Evolutionary conservation across 2,329 filamentous ascomycete species (phyloP).

Genomic region (Chaetoscypha palmicola): DNA sequence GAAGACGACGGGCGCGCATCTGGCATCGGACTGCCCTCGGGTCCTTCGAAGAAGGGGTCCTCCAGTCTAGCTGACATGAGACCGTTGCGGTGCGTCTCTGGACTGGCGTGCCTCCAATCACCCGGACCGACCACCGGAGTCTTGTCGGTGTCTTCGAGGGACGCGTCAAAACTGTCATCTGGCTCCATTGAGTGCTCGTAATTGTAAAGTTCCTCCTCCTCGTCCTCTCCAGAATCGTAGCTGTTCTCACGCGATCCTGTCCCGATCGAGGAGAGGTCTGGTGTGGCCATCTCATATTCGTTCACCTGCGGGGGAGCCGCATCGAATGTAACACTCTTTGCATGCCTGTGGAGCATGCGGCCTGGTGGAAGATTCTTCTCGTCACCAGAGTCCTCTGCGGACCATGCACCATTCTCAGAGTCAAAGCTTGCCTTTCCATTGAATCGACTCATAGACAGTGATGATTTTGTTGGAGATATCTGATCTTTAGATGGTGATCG

Average conservation of each 20-base stretch:
- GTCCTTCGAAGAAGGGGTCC: slow-evolving; percentile 62
- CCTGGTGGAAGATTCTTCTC: slow-evolving; percentile 57
- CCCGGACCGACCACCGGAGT: slow-evolving; percentile 96
- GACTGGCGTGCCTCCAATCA: slow-evolving; percentile 77
- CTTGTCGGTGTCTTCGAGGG: slow-evolving; percentile 91
- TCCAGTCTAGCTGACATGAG: slow-evolving; percentile 35
- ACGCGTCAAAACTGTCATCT: slow-evolving; percentile 88
- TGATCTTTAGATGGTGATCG: slow-evolving; percentile 60
- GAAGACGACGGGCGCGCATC: slow-evolving; percentile 34
- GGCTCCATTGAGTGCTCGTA: slow-evolving; percentile 50
- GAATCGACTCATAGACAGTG: slow-evolving; percentile 62
- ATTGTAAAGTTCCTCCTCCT: slow-evolving; percentile 53
- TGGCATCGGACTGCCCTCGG: slow-evolving; percentile 60
- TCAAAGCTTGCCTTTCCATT: slow-evolving; percentile 58
- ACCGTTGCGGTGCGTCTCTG: slow-evolving; percentile 31
- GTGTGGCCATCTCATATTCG: slow-evolving; percentile 97
- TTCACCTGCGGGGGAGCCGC: slow-evolving; percentile 88
- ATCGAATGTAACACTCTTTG: slow-evolving; percentile 97
- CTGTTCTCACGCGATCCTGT: slow-evolving; percentile 89
- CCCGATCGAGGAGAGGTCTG: slow-evolving; percentile 86
- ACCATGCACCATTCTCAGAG: slow-evolving; percentile 60
- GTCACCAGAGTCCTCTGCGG: slow-evolving; percentile 54
- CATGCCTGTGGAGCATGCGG: slow-evolving; percentile 68
- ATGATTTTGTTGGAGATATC: slow-evolving; percentile 80
- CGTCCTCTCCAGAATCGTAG: slow-evolving; percentile 77